These are phyloP conservation scores for Mortierella claussenii DNA, from an alignment of 192 early-diverging fungal genomes.

Conservation along the genomic window DNA sequence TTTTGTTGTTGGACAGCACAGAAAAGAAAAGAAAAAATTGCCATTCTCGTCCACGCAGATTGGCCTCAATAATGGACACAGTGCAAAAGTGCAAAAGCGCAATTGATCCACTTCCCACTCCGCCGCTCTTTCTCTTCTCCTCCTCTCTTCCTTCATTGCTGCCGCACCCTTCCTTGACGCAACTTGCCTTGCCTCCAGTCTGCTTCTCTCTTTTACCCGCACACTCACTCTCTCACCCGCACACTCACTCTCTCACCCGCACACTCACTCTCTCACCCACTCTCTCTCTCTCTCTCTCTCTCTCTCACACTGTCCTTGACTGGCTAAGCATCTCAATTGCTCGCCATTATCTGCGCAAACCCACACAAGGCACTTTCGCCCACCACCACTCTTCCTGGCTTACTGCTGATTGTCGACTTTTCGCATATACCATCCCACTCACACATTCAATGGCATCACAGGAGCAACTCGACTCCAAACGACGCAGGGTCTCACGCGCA, in stretches of 20 bases:
- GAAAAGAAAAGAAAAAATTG: background rate
- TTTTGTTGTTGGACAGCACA: background rate
- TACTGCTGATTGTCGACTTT: background rate
- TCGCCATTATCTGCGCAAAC: too few relatives aligned
- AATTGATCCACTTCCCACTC: too few relatives aligned
- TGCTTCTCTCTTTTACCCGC: background rate
- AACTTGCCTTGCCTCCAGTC: background rate
- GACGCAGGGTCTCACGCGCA: slow-evolving; percentile 47
- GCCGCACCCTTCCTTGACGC: background rate
- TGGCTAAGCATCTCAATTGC: too few relatives aligned
- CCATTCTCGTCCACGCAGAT: too few relatives aligned
- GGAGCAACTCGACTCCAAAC: slow-evolving; percentile 47
- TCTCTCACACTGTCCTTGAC: too few relatives aligned
- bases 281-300: background rate
- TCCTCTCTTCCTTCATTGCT: background rate
- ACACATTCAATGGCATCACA: slow-evolving; percentile 21
- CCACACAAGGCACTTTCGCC: background rate
- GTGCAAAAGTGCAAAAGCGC: too few relatives aligned
- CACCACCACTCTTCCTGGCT: background rate
- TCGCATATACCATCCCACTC: too few relatives aligned
- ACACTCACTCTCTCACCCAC: background rate
- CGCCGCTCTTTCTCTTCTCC: background rate
- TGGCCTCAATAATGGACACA: too few relatives aligned
- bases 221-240: background rate
- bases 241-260: background rate